Evolutionary conservation across 2,329 filamentous ascomycete genomes (phyloP).

Genomic region (Aspergillus costaricaensis): DNA sequence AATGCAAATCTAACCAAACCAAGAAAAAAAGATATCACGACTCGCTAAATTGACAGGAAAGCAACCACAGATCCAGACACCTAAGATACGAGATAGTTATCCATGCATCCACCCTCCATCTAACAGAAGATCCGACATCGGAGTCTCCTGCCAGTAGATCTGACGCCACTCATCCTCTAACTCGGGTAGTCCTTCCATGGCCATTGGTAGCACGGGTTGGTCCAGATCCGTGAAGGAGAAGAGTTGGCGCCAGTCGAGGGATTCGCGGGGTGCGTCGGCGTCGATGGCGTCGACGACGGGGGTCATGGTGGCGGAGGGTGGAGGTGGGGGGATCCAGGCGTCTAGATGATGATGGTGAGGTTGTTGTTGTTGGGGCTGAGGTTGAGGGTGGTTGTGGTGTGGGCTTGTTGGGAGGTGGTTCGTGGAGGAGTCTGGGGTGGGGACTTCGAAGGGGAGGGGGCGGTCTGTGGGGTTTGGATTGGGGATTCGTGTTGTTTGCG

Average conservation of each 20-base stretch:
- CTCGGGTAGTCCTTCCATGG: conserved; percentile 42
- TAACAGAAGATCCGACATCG: conserved; percentile 44
- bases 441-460: conserved; percentile 29
- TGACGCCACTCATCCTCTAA: conserved; percentile 50
- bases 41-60: background rate
- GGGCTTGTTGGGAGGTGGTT: conserved; percentile 28
- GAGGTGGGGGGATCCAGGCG: conserved; percentile 32
- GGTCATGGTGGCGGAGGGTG: conserved; percentile 28
- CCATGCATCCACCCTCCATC: conserved; percentile 44
- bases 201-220: conserved; percentile 38
- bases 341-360: conserved; percentile 26
- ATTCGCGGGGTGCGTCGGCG: conserved; percentile 37
- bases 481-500: conserved; percentile 15
- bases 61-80: background rate
- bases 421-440: conserved; percentile 33
- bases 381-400: conserved; percentile 21
- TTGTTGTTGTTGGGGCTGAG: conserved; percentile 2
- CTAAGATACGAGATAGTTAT: background rate
- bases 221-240: conserved; percentile 45
- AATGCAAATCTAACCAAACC: background rate
- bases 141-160: conserved; percentile 47
- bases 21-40: background rate
- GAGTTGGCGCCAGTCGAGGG: conserved; percentile 45
- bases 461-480: conserved; percentile 19
- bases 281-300: conserved; percentile 36